Evolutionary conservation across 2,329 filamentous ascomycete genomes (phyloP).

Genomic region (Incumbomyces lentus): DNA sequence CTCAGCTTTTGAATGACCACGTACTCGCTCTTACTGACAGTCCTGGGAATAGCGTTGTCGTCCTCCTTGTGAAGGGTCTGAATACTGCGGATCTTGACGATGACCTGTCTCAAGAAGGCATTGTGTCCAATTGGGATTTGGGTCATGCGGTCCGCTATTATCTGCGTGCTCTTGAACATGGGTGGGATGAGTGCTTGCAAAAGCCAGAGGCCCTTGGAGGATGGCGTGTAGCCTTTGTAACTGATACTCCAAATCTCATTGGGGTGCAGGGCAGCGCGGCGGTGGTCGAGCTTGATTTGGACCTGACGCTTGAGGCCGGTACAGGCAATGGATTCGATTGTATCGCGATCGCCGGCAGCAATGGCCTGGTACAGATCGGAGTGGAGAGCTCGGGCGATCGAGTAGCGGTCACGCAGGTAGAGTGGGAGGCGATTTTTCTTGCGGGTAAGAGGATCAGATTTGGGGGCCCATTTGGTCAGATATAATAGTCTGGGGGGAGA

Average conservation of each 20-base stretch:
- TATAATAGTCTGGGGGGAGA: slow-evolving; percentile 15
- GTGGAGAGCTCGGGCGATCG: slow-evolving; percentile 27
- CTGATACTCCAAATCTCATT: slow-evolving; percentile 9
- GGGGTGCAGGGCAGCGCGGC: slow-evolving; percentile 12
- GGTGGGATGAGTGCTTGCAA: slow-evolving; percentile 27
- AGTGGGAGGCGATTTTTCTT: slow-evolving; percentile 9
- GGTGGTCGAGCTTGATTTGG: slow-evolving; percentile 25
- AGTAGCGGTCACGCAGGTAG: slow-evolving; percentile 7
- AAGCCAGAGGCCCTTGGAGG: slow-evolving; percentile 26
- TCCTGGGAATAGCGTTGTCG: slow-evolving; percentile 1
- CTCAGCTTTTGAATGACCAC: slow-evolving; percentile 40
- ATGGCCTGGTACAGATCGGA: slow-evolving; percentile 38
- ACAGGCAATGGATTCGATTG: slow-evolving; percentile 29
- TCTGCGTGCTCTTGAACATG: slow-evolving; percentile 24
- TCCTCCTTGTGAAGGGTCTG: slow-evolving; percentile 25
- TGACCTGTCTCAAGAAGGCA: slow-evolving; percentile 31
- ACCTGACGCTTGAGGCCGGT: slow-evolving; percentile 29
- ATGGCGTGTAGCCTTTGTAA: slow-evolving; percentile 8
- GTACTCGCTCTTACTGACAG: slow-evolving; percentile 31
- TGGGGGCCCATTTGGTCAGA: slow-evolving; percentile 7
- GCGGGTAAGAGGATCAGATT: slow-evolving; percentile 11
- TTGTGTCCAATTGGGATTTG: slow-evolving; percentile 30
- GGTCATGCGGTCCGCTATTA: slow-evolving; percentile 34
- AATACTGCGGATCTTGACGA: slow-evolving; percentile 29
- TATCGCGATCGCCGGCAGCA: slow-evolving; percentile 29